Evolutionary conservation across 2,329 filamentous ascomycete species (phyloP).

Genomic region (Rosellinia necatrix): DNA sequence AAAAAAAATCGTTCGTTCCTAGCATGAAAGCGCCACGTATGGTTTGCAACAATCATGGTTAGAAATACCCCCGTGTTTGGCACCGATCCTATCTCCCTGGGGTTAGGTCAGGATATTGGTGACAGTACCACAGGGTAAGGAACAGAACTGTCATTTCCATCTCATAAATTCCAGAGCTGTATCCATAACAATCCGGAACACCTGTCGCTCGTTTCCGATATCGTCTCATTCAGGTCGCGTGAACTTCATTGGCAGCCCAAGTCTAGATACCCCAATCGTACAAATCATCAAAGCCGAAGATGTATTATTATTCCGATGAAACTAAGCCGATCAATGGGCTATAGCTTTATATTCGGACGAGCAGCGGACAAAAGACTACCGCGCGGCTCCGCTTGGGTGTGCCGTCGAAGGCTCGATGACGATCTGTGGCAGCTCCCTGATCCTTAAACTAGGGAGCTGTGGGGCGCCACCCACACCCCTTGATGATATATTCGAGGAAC

Average conservation of each 20-base stretch:
- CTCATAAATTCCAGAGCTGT: slow-evolving; percentile 1
- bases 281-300: background rate
- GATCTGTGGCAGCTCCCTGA: slow-evolving; percentile 59
- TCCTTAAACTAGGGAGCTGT: slow-evolving; percentile 57
- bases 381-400: slow-evolving; percentile 33
- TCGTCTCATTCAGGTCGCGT: background rate
- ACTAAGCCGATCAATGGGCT: background rate
- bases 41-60: too few species aligned
- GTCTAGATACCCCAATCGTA: slow-evolving; percentile 13
- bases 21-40: too few species aligned
- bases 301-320: background rate
- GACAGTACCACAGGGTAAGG: background rate
- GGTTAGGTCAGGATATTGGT: background rate
- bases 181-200: slow-evolving; percentile 13
- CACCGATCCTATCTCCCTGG: too few species aligned
- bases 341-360: background rate
- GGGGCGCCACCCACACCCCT: slow-evolving; percentile 49
- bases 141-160: background rate
- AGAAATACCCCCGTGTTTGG: too few species aligned
- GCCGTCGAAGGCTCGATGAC: slow-evolving; percentile 60
- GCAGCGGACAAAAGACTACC: slow-evolving; percentile 11
- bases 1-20: too few species aligned
- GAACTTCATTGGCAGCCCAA: background rate
- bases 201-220: slow-evolving; percentile 6
- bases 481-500: slow-evolving; percentile 34